These are phyloP conservation scores for Salix dunnii DNA, from an alignment of 345 rosid species.

Conservation along the genomic window DNA sequence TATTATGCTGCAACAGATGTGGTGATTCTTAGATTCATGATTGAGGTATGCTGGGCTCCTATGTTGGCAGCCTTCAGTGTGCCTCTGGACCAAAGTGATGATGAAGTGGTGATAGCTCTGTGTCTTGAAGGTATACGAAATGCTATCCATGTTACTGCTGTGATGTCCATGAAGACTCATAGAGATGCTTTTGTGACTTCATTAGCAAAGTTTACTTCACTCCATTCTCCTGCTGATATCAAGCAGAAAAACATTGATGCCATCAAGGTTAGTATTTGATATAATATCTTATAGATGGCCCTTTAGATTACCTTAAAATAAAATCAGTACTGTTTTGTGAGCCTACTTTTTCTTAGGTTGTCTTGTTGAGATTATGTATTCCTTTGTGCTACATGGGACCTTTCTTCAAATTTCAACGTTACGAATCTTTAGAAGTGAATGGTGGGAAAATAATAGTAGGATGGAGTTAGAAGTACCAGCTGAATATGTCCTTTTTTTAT, in stretches of 20 bases:
- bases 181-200: slow-evolving; percentile 99
- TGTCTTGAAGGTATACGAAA: slow-evolving; percentile 93
- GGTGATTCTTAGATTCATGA: slow-evolving; percentile 92
- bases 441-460: neutral
- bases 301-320: neutral
- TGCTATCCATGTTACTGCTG: slow-evolving; percentile 97
- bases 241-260: slow-evolving; percentile 90
- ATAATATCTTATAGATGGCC: neutral
- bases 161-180: slow-evolving; percentile 98
- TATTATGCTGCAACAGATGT: slow-evolving; percentile 99
- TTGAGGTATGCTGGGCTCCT: slow-evolving; percentile 99
- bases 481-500: neutral
- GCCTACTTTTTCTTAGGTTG: neutral
- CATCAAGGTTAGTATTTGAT: slow-evolving; percentile 60
- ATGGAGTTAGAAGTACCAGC: neutral
- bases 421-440: neutral
- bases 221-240: slow-evolving; percentile 98
- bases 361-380: neutral
- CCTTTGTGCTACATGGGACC: neutral
- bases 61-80: slow-evolving; percentile 99
- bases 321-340: neutral
- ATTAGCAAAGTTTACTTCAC: slow-evolving; percentile 93
- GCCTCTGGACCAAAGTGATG: slow-evolving; percentile 97
- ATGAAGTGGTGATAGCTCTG: slow-evolving; percentile 71
- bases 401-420: neutral